Evolutionary conservation across 2,329 filamentous ascomycete species (phyloP), one percentile per base, ranked within the genome.

Genomic region (Teratosphaeria pseudoeucalypti): DNA sequence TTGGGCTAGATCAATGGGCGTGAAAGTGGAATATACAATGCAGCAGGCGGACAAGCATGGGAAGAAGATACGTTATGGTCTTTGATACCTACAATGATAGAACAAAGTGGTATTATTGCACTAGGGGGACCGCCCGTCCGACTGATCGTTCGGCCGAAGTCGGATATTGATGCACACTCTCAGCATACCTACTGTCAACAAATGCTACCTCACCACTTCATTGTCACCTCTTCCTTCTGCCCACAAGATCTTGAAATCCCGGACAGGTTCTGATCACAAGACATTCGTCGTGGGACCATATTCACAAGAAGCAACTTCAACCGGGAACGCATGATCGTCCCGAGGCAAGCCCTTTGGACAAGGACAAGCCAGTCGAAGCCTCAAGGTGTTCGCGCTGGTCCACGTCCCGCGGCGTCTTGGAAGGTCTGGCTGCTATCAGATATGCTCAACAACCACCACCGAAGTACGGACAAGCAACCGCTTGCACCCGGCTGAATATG

Each of bases 1-100:
- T 12, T 77, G 75, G 69, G 76, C 76, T 3, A 64, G 71, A 55
- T 59, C 57, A 6, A 71, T 71, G 60, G 75, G 75, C 11, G 58
- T 74, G 9, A 58, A 66, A 47, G 69, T 74, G 2, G 66, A 68
- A 4, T 52, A 59, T 34, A n/a, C 6, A 6, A 49, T 49, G 43
- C 43, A 49, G 43, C 43, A 23, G 43, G 6, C 19, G 9, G 19
- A 49, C n/a, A 49, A 23, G 43, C 16, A 19, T 49, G 43, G 43
- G 43, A 49, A 49, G 43, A 49, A 49, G 43, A 23, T 49, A 23
- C 43, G 43, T 2, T 49, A 49, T 49, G 43, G 43, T 19, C 16
- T 0, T 49, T 49, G 16, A 49, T 39, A 10, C 23, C 23, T 23
- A 23, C 29, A 32, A 7, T 7, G 29, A 7, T 32, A 32, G 29